Evolutionary conservation across 148 eudicot genomes (phyloP).

Genomic region (Pouteria glomerata): DNA sequence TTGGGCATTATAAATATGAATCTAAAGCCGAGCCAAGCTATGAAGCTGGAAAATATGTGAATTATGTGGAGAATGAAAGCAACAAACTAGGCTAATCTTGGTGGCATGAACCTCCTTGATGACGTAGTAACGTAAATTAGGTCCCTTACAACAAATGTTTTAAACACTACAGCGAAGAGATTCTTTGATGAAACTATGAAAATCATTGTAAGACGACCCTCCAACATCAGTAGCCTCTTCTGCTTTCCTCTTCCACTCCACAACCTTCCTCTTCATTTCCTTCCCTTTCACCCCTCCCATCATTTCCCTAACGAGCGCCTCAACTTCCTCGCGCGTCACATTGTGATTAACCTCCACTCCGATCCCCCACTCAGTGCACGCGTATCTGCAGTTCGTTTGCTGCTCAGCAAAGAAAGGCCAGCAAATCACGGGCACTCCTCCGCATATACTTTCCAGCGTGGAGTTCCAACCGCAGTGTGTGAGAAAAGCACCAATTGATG

Average conservation of each 20-base stretch:
- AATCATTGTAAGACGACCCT: constrained; percentile 4
- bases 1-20: too few species aligned
- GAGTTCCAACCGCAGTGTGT: constrained; percentile 52
- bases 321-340: constrained; percentile 22
- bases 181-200: constrained; percentile 4
- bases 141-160: too few species aligned
- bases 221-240: constrained; percentile 8
- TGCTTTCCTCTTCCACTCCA: constrained; percentile 14
- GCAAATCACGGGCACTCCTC: constrained; percentile 25
- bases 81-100: background rate
- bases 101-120: too few species aligned
- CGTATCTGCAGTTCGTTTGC: constrained; percentile 23
- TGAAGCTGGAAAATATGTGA: too few species aligned
- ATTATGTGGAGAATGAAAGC: background rate
- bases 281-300: constrained; percentile 18
- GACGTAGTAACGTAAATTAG: too few species aligned
- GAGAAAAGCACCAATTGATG: constrained; percentile 17
- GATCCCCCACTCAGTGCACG: constrained; percentile 21
- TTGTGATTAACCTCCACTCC: constrained; percentile 23
- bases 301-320: constrained; percentile 5
- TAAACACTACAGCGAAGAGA: background rate
- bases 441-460: constrained; percentile 12
- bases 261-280: constrained; percentile 15
- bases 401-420: constrained; percentile 35
- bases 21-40: too few species aligned